Percentiles rank a stretch among this genome's conserved stretches.
phyloP scores from a whole-genome alignment of 2,329 filamentous ascomycete genomes.

The Beauveria brongniartii region DNA sequence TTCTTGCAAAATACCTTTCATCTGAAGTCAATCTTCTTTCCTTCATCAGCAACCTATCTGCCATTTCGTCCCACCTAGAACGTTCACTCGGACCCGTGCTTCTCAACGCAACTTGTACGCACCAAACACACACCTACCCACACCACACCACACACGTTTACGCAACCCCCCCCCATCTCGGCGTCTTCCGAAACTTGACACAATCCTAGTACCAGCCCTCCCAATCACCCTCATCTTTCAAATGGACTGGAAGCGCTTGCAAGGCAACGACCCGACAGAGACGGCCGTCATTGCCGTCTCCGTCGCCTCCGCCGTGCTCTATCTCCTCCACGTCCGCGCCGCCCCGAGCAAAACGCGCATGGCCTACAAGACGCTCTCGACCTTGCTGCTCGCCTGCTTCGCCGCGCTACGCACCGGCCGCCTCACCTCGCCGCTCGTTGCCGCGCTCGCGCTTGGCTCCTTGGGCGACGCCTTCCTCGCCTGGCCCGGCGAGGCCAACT shows the following conservation, averaged over 20 bases:
- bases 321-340: conserved; percentile 15
- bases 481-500: conserved; percentile 23
- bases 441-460: conserved; percentile 23
- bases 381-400: conserved; percentile 21
- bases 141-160: neutral
- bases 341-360: conserved; percentile 21
- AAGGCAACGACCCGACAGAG: neutral
- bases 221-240: neutral
- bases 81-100: neutral
- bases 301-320: conserved; percentile 14
- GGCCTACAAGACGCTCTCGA: conserved; percentile 23
- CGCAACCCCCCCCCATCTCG: neutral
- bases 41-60: neutral
- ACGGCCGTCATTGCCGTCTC: conserved; percentile 11
- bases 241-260: conserved; percentile 3
- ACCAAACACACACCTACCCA: neutral
- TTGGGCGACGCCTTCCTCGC: conserved; percentile 30
- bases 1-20: neutral
- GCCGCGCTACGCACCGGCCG: conserved; percentile 14
- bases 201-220: neutral
- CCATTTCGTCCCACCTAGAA: neutral
- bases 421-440: conserved; percentile 14
- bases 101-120: neutral
- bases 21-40: neutral
- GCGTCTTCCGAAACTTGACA: neutral